A percentile compares a stretch with the other conserved stretches of the same genome.
phyloP scores from a whole-genome alignment of 805 yeast species.

The Priceomyces haplophilus region DNA sequence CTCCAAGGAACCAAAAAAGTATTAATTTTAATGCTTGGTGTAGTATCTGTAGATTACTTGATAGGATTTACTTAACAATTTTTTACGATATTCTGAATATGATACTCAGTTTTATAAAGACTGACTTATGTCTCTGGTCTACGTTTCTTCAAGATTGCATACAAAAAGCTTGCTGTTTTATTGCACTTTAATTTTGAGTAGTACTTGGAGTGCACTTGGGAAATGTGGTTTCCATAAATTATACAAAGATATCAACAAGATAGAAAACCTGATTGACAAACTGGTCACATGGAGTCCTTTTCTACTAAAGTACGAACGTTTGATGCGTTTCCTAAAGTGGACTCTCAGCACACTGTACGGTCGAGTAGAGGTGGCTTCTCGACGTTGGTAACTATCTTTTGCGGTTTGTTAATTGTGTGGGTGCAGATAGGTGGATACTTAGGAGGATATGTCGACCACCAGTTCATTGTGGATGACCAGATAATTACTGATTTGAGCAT shows the following conservation, averaged over 20 bases:
- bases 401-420: constrained; percentile 70
- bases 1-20: constrained; percentile 10
- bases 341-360: constrained; percentile 58
- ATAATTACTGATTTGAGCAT: constrained; percentile 58
- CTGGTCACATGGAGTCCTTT: constrained; percentile 31
- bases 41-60: not conserved
- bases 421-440: constrained; percentile 79
- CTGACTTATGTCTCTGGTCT: too few species aligned
- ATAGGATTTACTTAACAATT: not conserved
- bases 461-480: constrained; percentile 67
- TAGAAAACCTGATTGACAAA: not conserved
- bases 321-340: constrained; percentile 47
- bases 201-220: too few species aligned
- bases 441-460: constrained; percentile 78
- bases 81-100: not conserved
- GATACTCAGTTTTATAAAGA: too few species aligned
- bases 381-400: constrained; percentile 59
- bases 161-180: too few species aligned
- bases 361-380: constrained; percentile 76
- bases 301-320: constrained; percentile 41
- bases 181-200: too few species aligned
- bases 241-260: not conserved
- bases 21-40: not conserved
- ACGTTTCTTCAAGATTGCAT: too few species aligned
- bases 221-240: too few species aligned